Evolutionary conservation across 2,329 filamentous ascomycete genomes (phyloP), one percentile per base, ranked within the genome.

Genomic region (Alternaria sp.): DNA sequence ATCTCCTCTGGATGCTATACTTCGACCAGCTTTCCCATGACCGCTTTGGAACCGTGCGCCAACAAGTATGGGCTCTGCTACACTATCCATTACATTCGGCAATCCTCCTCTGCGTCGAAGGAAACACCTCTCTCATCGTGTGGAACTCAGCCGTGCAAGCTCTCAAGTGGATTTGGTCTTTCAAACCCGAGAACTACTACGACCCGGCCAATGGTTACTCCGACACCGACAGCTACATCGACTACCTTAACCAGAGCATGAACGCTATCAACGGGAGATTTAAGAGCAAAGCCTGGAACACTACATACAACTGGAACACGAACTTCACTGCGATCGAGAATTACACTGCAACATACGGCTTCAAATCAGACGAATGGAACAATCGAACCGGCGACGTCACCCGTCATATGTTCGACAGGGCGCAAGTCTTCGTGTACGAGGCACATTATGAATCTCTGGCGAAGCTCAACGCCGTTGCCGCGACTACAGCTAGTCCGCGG

Each of bases 21-120:
- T 87, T 87, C 50, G 84, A 87, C 56, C 82, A 87, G 12, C 85
- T 80, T 75, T 85, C 73, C 65, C 80, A 70, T 47, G 78, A 80
- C 53, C 77, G 79, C 44, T 83, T 85, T 61, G 83, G 84, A 25
- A 84, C 79, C 30, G 76, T 87, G 50, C 84, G 86, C 6, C 88
- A 90, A 65, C 85, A 88, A 60, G 75, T 87, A 45, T 88, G 86
- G 86, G 81, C 84, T 1, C 59, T 81, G 1, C 73, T 87, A 1
- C 88, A 90, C 76, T 86, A 88, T 61, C 88, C 88, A 1, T 86
- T 90, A 65, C 87, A 90, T 67, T 82, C 89, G 11, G 80, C 85
- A 2, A 83, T 90, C 18, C 84, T 89, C 18, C 82, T 90, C 7
- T 85, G 89, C 28, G 84, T 89, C 57, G 87, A 89, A 70, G 88